Base-by-base conservation (phyloP, 768 basidiomycete genomes). In the Clavulina sp. region DNA sequence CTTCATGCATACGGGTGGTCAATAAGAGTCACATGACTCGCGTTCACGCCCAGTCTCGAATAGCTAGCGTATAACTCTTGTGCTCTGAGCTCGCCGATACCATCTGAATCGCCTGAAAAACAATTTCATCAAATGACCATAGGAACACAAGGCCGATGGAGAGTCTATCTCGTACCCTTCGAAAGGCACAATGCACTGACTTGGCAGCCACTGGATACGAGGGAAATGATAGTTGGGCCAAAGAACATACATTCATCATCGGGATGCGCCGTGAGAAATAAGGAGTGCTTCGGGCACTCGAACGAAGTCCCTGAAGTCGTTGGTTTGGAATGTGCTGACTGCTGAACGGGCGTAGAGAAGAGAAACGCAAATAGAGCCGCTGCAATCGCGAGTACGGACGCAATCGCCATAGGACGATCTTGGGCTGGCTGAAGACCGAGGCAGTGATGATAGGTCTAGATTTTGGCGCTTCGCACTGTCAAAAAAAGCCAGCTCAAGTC, bases 241-340 rank as follows among this genome's bases (percentile, higher is more conserved):
- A 96, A 96, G 71, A 96, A 96, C 73, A 92, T 75, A 62, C 78
- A 80, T 67, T 95, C 91, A 62, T 96, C 91, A 61, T 95, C 91
- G 2, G 91, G 91, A 62, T 96, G 91, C 26, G 91, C 88, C 0
- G 91, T 93, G 41, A 96, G 64, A 2, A 95, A 63, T 33, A 89
- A 68, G 24, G 48, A 54, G 9, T 33, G 9, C 48, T 24, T n/a
- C n/a, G n/a, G n/a, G n/a, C n/a, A n/a, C 41, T 43, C 4, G n/a
- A 43, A 43, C n/a, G 9, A 7, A 5, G 19, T 19, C n/a, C n/a
- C n/a, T n/a, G n/a, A n/a, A n/a, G n/a, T n/a, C n/a, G n/a, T n/a
- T n/a, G n/a, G n/a, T n/a, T n/a, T n/a, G n/a, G n/a, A n/a, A n/a
- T n/a, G n/a, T n/a, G n/a, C n/a, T n/a, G n/a, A n/a, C n/a, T n/a